Conservation (phyloP, 768 basidiomycete species). For the Lentinula sp. region DNA sequence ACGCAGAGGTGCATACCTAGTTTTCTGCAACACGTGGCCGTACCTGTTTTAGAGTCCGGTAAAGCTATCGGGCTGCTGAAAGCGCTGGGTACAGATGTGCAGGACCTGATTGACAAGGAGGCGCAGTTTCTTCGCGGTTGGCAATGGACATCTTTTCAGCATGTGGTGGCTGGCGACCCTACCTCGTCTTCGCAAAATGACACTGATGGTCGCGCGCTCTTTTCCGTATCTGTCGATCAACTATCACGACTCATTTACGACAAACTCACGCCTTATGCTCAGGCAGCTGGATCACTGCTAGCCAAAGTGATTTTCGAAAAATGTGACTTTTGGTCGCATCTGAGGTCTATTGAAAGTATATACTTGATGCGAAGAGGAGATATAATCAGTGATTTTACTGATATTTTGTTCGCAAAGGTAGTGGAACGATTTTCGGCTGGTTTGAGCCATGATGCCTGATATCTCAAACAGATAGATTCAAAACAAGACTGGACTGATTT, state of each 20-base stretch:
- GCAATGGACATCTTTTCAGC: slow-evolving; percentile 27
- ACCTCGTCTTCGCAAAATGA: not conserved
- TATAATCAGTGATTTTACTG: slow-evolving; percentile 66
- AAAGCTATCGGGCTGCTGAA: slow-evolving; percentile 75
- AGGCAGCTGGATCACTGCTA: slow-evolving; percentile 43
- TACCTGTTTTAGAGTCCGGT: slow-evolving; percentile 57
- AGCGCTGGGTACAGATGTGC: slow-evolving; percentile 36
- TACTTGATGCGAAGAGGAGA: slow-evolving; percentile 79
- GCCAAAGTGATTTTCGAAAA: slow-evolving; percentile 59
- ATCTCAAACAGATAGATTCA: slow-evolving; percentile 58
- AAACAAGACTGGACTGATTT: slow-evolving; percentile 72
- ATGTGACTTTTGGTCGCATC: slow-evolving; percentile 58
- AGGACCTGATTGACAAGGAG: not conserved
- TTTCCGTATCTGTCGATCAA: slow-evolving; percentile 54
- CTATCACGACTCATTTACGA: slow-evolving; percentile 62
- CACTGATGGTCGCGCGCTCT: slow-evolving; percentile 14
- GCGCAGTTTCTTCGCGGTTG: slow-evolving; percentile 20
- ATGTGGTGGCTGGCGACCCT: not conserved
- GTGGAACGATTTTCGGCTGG: slow-evolving; percentile 3
- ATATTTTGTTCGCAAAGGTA: slow-evolving; percentile 72
- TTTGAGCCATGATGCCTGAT: not conserved
- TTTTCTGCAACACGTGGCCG: slow-evolving; percentile 58
- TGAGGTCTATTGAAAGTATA: slow-evolving; percentile 59
- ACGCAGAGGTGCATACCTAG: slow-evolving; percentile 39
- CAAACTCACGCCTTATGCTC: slow-evolving; percentile 51